Base-by-base conservation (phyloP, 2,329 filamentous ascomycete species). In the Sporothrix luriei region DNA sequence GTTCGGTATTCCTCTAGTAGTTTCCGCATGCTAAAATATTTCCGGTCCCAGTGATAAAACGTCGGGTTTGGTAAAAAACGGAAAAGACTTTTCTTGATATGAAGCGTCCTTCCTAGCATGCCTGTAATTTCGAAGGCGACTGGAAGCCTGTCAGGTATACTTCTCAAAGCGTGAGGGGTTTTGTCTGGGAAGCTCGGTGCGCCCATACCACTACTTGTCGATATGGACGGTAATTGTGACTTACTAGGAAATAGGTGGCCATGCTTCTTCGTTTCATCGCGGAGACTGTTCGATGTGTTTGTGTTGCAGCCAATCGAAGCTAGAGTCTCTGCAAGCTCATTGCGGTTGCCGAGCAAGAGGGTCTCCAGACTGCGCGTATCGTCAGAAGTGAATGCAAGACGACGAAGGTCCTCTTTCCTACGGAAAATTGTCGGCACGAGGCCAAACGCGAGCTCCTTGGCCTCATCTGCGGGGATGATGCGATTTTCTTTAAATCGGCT, bases 61-160 rank as follows among this genome's bases (percentile, higher is more conserved):
- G 85, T 88, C 0, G 86, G 86, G 71, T 88, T 88, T 0, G 86
- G 86, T 1, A 88, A 78, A 75, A 83, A 82, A 1, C 84, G 84
- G 71, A 84, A 88, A 69, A 78, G 80, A 64, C 79, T 85, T 59
- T 82, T 76, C 6, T 78, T 78, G 26, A 86, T 82, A 67, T 86
- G 83, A 26, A 87, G 78, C 0, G 80, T 81, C 33, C 80, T 80
- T 57, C 82, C 81, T 0, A 88, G 76, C 85, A 88, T 88, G n/a
- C 85, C 86, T 2, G 87, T 75, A 0, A 88, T 80, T 73, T 88
- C 86, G 66, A 88, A 88, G 0, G 84, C 81, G 0, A 88, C 85
- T 86, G 33, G 2, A 33, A 33, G 33, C 33, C 33, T 33, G 33
- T 33, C 33, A 33, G 33, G 33, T 33, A 33, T 33, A 33, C 33